Base-by-base conservation (phyloP, 2,329 filamentous ascomycete species). In the Chaetomium globosum region DNA sequence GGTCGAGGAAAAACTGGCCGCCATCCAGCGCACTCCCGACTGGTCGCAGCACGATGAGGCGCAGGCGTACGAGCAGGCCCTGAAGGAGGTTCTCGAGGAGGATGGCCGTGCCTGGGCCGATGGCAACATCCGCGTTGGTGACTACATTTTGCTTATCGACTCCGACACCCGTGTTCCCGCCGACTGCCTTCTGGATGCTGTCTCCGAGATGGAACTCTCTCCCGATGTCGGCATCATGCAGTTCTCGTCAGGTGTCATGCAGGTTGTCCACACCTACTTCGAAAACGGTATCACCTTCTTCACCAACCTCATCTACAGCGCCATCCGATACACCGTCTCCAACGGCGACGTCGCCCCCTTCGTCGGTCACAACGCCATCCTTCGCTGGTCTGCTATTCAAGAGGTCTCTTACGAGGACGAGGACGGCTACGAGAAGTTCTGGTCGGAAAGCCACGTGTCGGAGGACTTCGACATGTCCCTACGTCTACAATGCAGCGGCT, bases 381-480 rank as follows among this genome's bases (percentile, higher is more conserved):
- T 92, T 26, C 87, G 89, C 71, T 92, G 89, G 90, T 85, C 85
- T 59, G 89, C 90, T 39, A 83, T 92, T 64, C 90, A 92, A 76
- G 85, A 90, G 70, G 88, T 92, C 51, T 85, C 86, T 16, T 92
- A 91, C 76, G 77, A 81, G 49, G 88, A 90, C 72, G 84, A 88
- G 68, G 87, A 90, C 68, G 87, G 87, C 13, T 87, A 90, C 69
- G 89, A 92, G 73, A 92, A 92, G 77, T 92, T 89, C 79, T 93
- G 90, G 90, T 92, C 89, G 8, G 90, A 93, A 77, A 87, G 84
- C 46, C 90, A 92, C 74, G 90, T 93, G 66, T 92, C 89, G 2
- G 90, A 93, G 74, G 90, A 93, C 75, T 92, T 93, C 73, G 89
- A 92, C 72, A 92, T 93, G 89, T 89, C 89, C 30, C 85, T 92